Percentiles rank a stretch among this genome's conserved stretches.
Evolutionary conservation across 2,329 filamentous ascomycete genomes (phyloP).

Genomic region (Aureobasidium sp.): DNA sequence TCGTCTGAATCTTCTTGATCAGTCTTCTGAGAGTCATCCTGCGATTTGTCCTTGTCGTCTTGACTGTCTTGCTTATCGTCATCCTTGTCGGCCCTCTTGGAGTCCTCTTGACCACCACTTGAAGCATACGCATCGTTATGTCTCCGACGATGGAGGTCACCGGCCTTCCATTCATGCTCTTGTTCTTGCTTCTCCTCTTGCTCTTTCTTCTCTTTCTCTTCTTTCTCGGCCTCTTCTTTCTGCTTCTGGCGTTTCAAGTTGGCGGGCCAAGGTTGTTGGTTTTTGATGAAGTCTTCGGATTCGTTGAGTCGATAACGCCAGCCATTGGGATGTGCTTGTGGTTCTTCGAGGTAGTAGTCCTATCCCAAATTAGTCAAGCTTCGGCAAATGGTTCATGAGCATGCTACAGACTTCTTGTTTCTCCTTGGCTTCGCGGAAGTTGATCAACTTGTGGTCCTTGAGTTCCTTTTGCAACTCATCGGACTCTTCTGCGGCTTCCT

Average conservation of each 20-base stretch:
- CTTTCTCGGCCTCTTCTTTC: constrained; percentile 31
- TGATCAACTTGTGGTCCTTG: constrained; percentile 39
- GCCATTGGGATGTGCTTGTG: constrained; percentile 49
- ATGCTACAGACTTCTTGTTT: constrained; percentile 27
- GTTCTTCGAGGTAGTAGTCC: constrained; percentile 50
- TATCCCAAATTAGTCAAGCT: constrained; percentile 23
- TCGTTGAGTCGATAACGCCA: constrained; percentile 58
- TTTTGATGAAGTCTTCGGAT: constrained; percentile 57
- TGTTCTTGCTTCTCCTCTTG: constrained; percentile 27
- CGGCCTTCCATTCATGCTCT: constrained; percentile 34
- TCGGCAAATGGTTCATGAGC: background rate
- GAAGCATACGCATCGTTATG: constrained; percentile 42
- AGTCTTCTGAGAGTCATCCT: constrained; percentile 6
- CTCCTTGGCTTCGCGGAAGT: constrained; percentile 42
- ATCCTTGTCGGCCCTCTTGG: background rate
- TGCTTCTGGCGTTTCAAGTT: constrained; percentile 45
- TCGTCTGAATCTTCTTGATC: constrained; percentile 23
- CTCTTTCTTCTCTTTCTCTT: constrained; percentile 29
- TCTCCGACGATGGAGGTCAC: constrained; percentile 34
- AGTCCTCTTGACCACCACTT: constrained; percentile 8
- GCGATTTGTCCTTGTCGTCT: constrained; percentile 6
- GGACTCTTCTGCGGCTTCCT: constrained; percentile 32
- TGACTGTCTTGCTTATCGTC: constrained; percentile 22
- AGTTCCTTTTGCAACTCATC: constrained; percentile 31
- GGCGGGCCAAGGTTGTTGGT: constrained; percentile 53